Base-by-base conservation (phyloP, 768 basidiomycete genomes). In the Pulveroboletus ravenelii region DNA sequence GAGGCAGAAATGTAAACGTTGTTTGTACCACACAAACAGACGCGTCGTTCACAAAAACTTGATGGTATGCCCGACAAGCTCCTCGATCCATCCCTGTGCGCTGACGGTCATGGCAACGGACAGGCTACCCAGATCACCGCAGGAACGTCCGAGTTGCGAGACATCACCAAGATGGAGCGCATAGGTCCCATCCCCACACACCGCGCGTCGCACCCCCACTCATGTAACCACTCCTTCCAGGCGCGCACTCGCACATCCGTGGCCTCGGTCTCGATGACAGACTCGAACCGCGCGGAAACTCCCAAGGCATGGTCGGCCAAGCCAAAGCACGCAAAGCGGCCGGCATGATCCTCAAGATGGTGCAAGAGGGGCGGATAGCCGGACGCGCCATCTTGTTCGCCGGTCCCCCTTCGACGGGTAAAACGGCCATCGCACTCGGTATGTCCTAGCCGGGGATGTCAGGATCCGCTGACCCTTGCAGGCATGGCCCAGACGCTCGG, bases 371-470 rank as follows among this genome's bases (percentile, higher is more conserved):
- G 15, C 78, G 86, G 51, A 97, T 98, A 61, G 93, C 96, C 0
- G 96, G 96, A 25, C 81, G 95, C 39, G 92, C 94, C 6, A 94
- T 99, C 71, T 75, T 99, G 48, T 96, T 99, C 70, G 96, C 96
- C 15, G 96, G 96, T 0, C 96, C 96, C 6, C 94, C 96, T 6
- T 92, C 91, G 30, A 93, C 93, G 1, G 96, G 96, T 23, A 99
- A 99, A 72, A 98, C 96, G 0, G 96, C 96, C 30, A 96, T 99
- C 62, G 96, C 95, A 6, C 79, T 98, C 70, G 95, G 93, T 89
- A 80, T 75, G 43, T 44, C 8, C 13, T 27, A 35, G 23, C 4
- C 23, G 7, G 25, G 13, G 9, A 17, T 27, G 14, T 25, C 20
- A 32, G 5, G 14, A 5, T 3, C 20, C 8, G 1, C 47, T 51